Conservation (phyloP, 192 early-diverging fungal genomes). For the Ambispora gerdemannii region DNA sequence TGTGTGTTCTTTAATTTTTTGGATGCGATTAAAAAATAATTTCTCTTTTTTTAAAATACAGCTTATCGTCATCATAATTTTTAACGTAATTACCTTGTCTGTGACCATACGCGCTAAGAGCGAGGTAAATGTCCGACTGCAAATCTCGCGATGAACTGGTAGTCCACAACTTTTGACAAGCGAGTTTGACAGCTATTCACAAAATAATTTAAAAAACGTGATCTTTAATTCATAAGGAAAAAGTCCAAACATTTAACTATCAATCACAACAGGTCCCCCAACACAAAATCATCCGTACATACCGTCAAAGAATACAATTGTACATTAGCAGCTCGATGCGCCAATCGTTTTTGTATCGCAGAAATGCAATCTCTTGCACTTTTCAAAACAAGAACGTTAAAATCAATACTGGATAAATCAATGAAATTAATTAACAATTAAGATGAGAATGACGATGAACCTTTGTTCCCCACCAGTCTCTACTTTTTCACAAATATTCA, state of each 20-base stretch:
- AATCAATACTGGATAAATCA: neutral
- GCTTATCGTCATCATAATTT: neutral
- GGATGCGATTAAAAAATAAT: neutral
- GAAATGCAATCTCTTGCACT: constrained; percentile 69
- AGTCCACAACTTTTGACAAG: constrained; percentile 89
- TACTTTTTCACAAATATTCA: constrained; percentile 70
- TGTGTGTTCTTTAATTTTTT: constrained; percentile 55
- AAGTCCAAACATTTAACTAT: constrained; percentile 21
- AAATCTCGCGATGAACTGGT: constrained; percentile 77
- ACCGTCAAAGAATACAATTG: constrained; percentile 66
- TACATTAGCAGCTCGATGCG: constrained; percentile 79
- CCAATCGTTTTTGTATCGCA: constrained; percentile 67
- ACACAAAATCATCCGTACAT: no score
- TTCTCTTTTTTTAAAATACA: neutral
- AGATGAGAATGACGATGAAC: constrained; percentile 32
- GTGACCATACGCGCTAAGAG: constrained; percentile 71
- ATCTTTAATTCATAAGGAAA: constrained; percentile 32
- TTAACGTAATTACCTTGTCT: constrained; percentile 50
- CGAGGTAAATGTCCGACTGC: constrained; percentile 80
- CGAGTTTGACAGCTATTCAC: constrained; percentile 73
- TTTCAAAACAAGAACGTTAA: constrained; percentile 13
- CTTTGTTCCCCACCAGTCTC: constrained; percentile 44
- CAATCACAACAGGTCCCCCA: no score
- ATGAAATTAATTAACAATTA: neutral
- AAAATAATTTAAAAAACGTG: neutral